Evolutionary conservation across 148 eudicot species (phyloP).

Genomic region (Cornus florida): DNA sequence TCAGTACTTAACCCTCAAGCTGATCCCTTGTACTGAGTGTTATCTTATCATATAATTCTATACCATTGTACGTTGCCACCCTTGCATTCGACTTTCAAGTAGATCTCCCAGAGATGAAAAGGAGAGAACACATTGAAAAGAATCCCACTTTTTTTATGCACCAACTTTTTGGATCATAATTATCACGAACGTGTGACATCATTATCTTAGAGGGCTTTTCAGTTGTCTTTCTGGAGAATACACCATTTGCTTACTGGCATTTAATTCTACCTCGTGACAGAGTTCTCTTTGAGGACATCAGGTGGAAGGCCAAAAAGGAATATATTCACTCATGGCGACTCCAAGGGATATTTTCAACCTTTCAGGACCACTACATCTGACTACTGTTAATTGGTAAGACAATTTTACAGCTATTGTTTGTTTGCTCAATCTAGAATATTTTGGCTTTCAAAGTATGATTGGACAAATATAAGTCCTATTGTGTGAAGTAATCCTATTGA

Average conservation of each 20-base stretch:
- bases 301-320: constrained; percentile 13
- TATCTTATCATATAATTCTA: too few species aligned
- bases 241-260: background rate
- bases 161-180: background rate
- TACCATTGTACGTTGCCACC: background rate
- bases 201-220: background rate
- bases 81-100: background rate
- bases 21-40: too few species aligned
- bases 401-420: background rate
- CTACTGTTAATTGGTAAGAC: constrained; percentile 48
- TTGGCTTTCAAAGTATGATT: background rate
- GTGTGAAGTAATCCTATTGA: too few species aligned
- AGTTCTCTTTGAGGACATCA: constrained; percentile 11
- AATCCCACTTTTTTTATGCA: background rate
- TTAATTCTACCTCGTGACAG: background rate
- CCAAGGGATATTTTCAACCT: constrained; percentile 33
- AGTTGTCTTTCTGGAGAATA: background rate
- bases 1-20: too few species aligned
- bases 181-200: background rate
- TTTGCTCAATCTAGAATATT: background rate
- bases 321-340: constrained; percentile 18
- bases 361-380: constrained; percentile 48
- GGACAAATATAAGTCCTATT: background rate
- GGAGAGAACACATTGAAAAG: background rate
- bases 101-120: too few species aligned